phyloP scores from a whole-genome alignment of 169 alveolate species.

The Plasmodium malariae region DNA sequence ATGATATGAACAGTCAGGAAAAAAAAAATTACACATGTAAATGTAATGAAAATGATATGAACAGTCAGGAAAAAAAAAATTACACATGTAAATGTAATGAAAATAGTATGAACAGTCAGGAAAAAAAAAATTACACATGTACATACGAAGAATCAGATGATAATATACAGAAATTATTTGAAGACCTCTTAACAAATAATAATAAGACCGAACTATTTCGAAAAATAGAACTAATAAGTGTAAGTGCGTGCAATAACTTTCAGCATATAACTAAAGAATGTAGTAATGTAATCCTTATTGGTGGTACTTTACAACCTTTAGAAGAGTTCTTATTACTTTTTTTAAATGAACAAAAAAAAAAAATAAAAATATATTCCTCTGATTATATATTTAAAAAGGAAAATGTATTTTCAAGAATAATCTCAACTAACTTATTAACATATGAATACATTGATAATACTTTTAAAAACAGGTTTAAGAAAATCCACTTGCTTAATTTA shows the following conservation, averaged over 20 bases:
- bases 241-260: slow-evolving; percentile 78
- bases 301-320: slow-evolving; percentile 87
- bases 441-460: slow-evolving; percentile 77
- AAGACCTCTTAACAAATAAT: background rate
- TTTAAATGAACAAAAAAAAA: slow-evolving; percentile 22
- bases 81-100: background rate
- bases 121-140: background rate
- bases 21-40: too few relatives aligned
- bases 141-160: background rate
- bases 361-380: slow-evolving; percentile 30
- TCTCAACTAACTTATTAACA: slow-evolving; percentile 18
- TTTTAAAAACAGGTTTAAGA: slow-evolving; percentile 77
- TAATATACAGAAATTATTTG: background rate
- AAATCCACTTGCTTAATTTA: slow-evolving; percentile 70
- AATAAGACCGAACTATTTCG: background rate
- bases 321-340: slow-evolving; percentile 81
- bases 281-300: slow-evolving; percentile 79
- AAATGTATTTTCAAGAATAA: slow-evolving; percentile 51
- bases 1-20: too few relatives aligned
- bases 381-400: slow-evolving; percentile 56
- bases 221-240: slow-evolving; percentile 76
- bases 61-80: too few relatives aligned
- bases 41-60: background rate
- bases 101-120: background rate
- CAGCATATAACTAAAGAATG: slow-evolving; percentile 68